These are phyloP conservation scores for Thelonectria olida DNA, from an alignment of 2,329 filamentous ascomycete species.

Conservation along the genomic window DNA sequence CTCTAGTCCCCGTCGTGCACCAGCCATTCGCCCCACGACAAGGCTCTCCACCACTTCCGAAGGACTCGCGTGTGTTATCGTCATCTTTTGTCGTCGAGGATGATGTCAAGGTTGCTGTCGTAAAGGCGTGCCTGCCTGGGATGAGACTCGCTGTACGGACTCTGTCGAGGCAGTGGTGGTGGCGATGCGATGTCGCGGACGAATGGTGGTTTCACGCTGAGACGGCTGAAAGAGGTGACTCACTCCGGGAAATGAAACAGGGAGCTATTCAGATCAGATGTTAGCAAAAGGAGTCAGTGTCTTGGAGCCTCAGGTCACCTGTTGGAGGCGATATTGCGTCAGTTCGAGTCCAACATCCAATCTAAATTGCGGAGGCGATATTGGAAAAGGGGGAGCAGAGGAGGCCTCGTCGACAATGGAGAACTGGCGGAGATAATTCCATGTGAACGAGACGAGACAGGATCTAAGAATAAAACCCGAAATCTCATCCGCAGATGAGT, in stretches of 20 bases:
- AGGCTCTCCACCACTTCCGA: not conserved
- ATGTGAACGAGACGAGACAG: not conserved
- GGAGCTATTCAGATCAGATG: not conserved
- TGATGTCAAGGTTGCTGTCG: constrained; percentile 1
- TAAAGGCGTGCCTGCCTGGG: constrained; percentile 9
- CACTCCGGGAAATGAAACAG: constrained; percentile 12
- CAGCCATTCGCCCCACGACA: constrained; percentile 12
- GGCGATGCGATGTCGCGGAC: constrained; percentile 16
- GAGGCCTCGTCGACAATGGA: constrained; percentile 13
- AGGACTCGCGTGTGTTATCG: not conserved
- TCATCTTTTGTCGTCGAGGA: not conserved
- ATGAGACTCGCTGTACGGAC: not conserved
- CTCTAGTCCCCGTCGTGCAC: constrained; percentile 1
- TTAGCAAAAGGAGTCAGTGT: not conserved
- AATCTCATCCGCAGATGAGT: not conserved
- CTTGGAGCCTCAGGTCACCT: constrained; percentile 9
- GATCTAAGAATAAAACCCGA: not conserved
- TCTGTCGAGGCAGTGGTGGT: not conserved
- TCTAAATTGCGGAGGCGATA: constrained; percentile 5
- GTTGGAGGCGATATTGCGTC: not conserved
- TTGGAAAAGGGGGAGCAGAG: not conserved
- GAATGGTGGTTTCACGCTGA: not conserved
- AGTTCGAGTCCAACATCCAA: not conserved
- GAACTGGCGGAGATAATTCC: not conserved
- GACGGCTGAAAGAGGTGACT: constrained; percentile 13